Conservation (phyloP, 768 basidiomycete genomes). For the Lactifluus volemus region DNA sequence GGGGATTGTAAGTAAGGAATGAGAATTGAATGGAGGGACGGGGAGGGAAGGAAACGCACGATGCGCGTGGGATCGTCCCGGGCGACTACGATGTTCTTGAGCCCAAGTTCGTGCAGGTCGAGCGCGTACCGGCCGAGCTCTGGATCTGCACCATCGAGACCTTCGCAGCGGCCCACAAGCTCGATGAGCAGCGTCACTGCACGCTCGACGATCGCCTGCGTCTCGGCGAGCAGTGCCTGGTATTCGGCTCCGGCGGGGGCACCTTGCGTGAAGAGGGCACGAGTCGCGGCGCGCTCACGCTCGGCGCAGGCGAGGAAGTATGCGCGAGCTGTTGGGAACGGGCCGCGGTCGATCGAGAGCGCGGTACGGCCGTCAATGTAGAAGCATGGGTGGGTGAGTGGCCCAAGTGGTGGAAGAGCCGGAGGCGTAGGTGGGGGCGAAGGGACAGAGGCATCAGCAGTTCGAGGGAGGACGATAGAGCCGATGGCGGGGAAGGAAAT, state of each 20-base stretch:
- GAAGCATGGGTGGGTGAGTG: constrained; percentile 23
- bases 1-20: too few species aligned
- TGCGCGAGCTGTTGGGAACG: constrained; percentile 24
- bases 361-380: constrained; percentile 25
- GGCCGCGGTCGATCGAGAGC: constrained; percentile 28
- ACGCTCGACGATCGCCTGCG: constrained; percentile 26
- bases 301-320: constrained; percentile 31
- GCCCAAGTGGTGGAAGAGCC: constrained; percentile 12
- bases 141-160: constrained; percentile 28
- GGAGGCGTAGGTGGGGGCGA: neutral
- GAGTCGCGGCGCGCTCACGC: constrained; percentile 27
- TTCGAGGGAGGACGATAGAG: constrained; percentile 18
- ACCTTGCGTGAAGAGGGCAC: constrained; percentile 27
- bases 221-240: constrained; percentile 25
- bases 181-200: constrained; percentile 25
- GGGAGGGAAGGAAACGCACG: constrained; percentile 15
- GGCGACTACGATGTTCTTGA: constrained; percentile 27
- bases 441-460: neutral
- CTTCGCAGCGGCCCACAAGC: constrained; percentile 24
- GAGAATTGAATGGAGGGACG: too few species aligned
- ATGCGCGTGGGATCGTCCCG: constrained; percentile 24
- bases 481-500: constrained; percentile 26
- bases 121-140: constrained; percentile 27
- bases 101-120: constrained; percentile 25
- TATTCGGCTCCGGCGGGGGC: constrained; percentile 24